Percentiles rank a stretch among this genome's conserved stretches.
Conservation (phyloP, 176 grass and related monocot genomes). For the Aegilops umbellulata region DNA sequence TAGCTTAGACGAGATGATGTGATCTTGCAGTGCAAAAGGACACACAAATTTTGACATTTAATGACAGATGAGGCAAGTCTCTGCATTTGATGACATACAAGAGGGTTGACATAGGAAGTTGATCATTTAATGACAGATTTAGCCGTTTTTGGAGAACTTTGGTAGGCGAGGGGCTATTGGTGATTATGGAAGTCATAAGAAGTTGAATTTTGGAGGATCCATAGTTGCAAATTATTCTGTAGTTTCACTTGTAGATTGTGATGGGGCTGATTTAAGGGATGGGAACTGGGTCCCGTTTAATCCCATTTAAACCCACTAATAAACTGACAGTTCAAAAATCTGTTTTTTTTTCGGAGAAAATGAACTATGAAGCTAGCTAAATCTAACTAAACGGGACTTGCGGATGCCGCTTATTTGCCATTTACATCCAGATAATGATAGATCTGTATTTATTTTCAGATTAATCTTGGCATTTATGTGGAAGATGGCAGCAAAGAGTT, state of each 20-base stretch:
- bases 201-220: not conserved
- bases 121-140: not conserved
- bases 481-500: constrained; percentile 84
- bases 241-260: not conserved
- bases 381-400: too few relatives aligned
- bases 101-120: not conserved
- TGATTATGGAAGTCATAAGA: not conserved
- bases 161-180: not conserved
- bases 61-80: not conserved
- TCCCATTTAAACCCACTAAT: too few relatives aligned
- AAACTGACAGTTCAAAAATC: too few relatives aligned
- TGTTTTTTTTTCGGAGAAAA: too few relatives aligned
- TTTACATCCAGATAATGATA: not conserved
- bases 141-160: not conserved
- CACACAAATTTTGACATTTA: not conserved
- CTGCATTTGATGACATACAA: not conserved
- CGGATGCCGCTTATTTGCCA: too few relatives aligned
- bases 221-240: not conserved
- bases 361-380: too few relatives aligned
- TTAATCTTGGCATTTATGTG: constrained; percentile 95
- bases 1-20: not conserved
- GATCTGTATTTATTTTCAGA: constrained; percentile 45
- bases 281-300: too few relatives aligned
- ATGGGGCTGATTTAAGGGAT: not conserved
- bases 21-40: not conserved